A percentile compares a stretch with the other conserved stretches of the same genome.
Evolutionary conservation across 495 filamentous ascomycete genomes (phyloP).

Genomic region (Aspergillus leporis): DNA sequence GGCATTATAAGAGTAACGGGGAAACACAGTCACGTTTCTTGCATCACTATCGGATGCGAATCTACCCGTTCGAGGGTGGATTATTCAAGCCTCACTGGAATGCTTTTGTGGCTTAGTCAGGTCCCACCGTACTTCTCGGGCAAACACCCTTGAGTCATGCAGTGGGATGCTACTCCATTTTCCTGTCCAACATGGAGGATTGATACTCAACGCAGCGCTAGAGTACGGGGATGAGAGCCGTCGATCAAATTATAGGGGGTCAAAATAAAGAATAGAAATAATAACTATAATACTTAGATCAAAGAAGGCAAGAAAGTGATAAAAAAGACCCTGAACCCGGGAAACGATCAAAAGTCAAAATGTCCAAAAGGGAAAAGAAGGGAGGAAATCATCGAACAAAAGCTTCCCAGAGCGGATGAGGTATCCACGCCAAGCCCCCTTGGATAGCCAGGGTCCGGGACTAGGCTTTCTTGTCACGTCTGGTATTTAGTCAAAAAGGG

Average conservation of each 20-base stretch:
- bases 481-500: constrained; percentile 11
- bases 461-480: constrained; percentile 15
- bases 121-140: neutral
- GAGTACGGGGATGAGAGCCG: neutral
- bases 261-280: neutral
- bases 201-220: neutral
- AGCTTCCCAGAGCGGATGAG: constrained; percentile 12
- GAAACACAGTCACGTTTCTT: neutral
- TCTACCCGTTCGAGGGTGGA: neutral
- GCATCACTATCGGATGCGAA: neutral
- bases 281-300: neutral
- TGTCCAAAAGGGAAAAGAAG: neutral
- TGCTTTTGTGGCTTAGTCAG: neutral
- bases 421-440: constrained; percentile 32
- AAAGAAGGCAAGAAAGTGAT: neutral
- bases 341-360: constrained; percentile 1
- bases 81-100: neutral
- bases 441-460: constrained; percentile 19
- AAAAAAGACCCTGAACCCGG: neutral
- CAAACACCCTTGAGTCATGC: neutral
- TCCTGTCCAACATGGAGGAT: neutral
- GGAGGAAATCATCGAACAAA: neutral
- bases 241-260: neutral
- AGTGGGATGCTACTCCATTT: neutral
- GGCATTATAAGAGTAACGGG: no score